Conservation (phyloP, 2,329 filamentous ascomycete species). For the Pseudogymnoascus verrucosus region DNA sequence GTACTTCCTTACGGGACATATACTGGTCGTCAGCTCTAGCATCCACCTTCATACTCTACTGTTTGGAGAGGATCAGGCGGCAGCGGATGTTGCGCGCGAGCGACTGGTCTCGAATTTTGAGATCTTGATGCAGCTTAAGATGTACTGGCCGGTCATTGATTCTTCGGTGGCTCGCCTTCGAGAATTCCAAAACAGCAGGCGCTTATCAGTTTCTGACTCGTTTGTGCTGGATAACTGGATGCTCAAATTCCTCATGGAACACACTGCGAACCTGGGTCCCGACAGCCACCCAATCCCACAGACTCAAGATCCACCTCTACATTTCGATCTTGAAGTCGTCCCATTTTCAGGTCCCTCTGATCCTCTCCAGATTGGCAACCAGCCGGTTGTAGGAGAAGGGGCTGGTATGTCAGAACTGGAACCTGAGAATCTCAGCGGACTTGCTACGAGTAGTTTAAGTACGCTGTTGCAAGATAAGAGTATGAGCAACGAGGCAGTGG, state of each 20-base stretch:
- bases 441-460: neutral
- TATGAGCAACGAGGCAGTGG: slow-evolving; percentile 7
- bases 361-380: neutral
- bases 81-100: slow-evolving; percentile 28
- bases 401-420: neutral
- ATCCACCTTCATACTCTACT: slow-evolving; percentile 37
- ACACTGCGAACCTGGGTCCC: slow-evolving; percentile 7
- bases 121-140: slow-evolving; percentile 31
- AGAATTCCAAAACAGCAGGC: slow-evolving; percentile 35
- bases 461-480: slow-evolving; percentile 2
- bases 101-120: slow-evolving; percentile 36
- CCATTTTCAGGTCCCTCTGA: neutral
- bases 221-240: slow-evolving; percentile 36
- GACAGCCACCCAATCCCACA: neutral
- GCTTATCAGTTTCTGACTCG: slow-evolving; percentile 27
- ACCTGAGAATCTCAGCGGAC: neutral
- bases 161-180: slow-evolving; percentile 29
- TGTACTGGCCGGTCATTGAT: slow-evolving; percentile 34
- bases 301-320: neutral
- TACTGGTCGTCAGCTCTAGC: slow-evolving; percentile 37
- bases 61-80: slow-evolving; percentile 29
- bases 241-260: slow-evolving; percentile 28
- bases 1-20: slow-evolving; percentile 36
- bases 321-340: neutral
- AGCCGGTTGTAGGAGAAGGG: neutral